phyloP scores from a whole-genome alignment of 164 flowering plant genomes.

The Tinospora cordifolia region DNA sequence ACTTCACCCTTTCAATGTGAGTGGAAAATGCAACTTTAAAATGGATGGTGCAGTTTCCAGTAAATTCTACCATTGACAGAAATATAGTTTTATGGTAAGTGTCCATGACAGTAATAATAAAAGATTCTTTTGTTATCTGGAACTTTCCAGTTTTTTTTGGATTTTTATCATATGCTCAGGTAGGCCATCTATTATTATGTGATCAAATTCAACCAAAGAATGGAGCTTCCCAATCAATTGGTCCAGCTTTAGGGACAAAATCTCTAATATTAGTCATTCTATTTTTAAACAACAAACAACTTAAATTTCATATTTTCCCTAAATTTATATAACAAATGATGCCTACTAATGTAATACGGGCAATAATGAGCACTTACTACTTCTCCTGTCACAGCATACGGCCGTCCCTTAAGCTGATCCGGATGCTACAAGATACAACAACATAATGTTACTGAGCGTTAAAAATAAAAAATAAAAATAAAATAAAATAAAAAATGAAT shows the following conservation, averaged over 20 bases:
- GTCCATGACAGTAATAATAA: not conserved
- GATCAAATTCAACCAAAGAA: not conserved
- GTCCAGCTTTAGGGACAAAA: not conserved
- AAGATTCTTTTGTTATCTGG: not conserved
- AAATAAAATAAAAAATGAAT: no score
- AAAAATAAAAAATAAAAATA: not conserved
- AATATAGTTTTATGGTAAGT: not conserved
- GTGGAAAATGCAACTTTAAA: no score
- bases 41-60: not conserved
- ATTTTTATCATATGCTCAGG: not conserved
- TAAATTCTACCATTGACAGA: not conserved
- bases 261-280: not conserved
- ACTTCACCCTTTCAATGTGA: not conserved
- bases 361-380: constrained; percentile 12
- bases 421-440: constrained; percentile 8
- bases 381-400: constrained; percentile 16
- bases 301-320: not conserved
- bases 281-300: not conserved
- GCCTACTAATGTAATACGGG: not conserved
- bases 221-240: not conserved
- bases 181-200: not conserved
- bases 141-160: not conserved
- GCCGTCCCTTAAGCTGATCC: constrained; percentile 15
- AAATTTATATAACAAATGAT: not conserved
- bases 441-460: not conserved